phyloP scores from a whole-genome alignment of 179 eudicot species.

The Heliamphora pulchella region DNA sequence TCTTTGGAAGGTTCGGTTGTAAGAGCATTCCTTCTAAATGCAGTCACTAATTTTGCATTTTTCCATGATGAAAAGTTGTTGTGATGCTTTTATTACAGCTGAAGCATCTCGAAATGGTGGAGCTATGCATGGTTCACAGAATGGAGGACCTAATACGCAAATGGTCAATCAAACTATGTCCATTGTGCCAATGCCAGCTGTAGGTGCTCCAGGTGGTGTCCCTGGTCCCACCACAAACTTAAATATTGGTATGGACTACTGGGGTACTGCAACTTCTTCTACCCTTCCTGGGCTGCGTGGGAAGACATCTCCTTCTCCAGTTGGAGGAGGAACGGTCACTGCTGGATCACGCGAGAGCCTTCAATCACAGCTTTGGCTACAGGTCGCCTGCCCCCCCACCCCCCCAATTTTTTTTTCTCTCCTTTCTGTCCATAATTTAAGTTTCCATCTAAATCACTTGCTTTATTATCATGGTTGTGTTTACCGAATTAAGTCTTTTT shows the following conservation, averaged over 20 bases:
- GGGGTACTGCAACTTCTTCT: slow-evolving; percentile 64
- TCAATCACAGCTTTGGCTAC: slow-evolving; percentile 80
- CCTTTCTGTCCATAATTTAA: not conserved
- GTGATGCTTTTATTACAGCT: slow-evolving; percentile 32
- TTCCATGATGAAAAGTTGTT: not conserved
- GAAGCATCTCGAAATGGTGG: slow-evolving; percentile 71
- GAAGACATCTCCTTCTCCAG: slow-evolving; percentile 55
- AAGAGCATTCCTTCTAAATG: slow-evolving; percentile 13
- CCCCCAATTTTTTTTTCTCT: not conserved
- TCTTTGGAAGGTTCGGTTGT: slow-evolving; percentile 47
- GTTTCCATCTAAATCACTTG: not conserved
- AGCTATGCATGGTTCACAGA: slow-evolving; percentile 49
- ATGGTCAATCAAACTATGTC: slow-evolving; percentile 57
- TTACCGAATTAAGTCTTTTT: not conserved
- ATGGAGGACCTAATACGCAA: slow-evolving; percentile 51
- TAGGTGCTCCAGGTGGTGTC: slow-evolving; percentile 51
- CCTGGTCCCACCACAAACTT: slow-evolving; percentile 86
- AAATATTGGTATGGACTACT: slow-evolving; percentile 97
- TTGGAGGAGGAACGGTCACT: slow-evolving; percentile 59
- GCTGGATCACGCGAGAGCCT: slow-evolving; percentile 73
- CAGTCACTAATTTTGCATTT: slow-evolving; percentile 8
- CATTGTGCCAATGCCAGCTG: slow-evolving; percentile 50
- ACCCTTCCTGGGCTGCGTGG: slow-evolving; percentile 59
- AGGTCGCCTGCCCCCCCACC: slow-evolving; percentile 35
- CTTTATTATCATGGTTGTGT: slow-evolving; percentile 6